Conservation (phyloP, 345 rosid genomes). For the Pugionium dolabratum region DNA sequence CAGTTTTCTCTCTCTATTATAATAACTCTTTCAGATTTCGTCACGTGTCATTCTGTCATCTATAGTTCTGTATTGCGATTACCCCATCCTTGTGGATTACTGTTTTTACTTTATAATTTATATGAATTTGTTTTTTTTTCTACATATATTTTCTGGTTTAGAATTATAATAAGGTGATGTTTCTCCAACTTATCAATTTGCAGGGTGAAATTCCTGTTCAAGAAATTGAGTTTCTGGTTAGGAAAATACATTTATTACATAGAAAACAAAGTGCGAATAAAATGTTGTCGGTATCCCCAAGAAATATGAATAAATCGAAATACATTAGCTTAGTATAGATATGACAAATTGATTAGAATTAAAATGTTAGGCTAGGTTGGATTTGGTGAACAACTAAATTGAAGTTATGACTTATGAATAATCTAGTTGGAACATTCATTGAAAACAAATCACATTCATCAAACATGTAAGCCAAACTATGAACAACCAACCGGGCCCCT, state of each 20-base stretch:
- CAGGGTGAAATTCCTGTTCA: not conserved
- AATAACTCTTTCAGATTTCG: conserved; percentile 10
- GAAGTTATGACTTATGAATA: conserved; percentile 28
- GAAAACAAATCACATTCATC: conserved; percentile 31
- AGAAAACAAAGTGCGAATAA: not conserved
- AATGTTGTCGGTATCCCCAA: conserved; percentile 5
- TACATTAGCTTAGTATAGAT: conserved; percentile 16
- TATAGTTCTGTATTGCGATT: not conserved
- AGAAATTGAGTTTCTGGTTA: too few relatives aligned
- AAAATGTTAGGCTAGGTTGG: conserved; percentile 1
- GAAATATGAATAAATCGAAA: conserved; percentile 6
- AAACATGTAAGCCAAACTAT: conserved; percentile 20
- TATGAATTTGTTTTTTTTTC: too few relatives aligned
- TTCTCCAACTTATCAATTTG: conserved; percentile 5
- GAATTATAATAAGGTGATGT: not conserved
- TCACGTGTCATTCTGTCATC: conserved; percentile 33
- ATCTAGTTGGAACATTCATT: conserved; percentile 32
- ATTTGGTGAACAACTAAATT: conserved; percentile 40
- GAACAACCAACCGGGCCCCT: not conserved
- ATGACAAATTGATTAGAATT: not conserved
- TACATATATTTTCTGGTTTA: too few relatives aligned
- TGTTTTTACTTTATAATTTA: too few relatives aligned
- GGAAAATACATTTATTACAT: not conserved
- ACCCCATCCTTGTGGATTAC: too few relatives aligned
- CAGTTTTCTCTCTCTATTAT: not conserved